A percentile compares a stretch with the other conserved stretches of the same genome.
These are phyloP conservation scores for Mortierella sp. DNA, from an alignment of 371 early-diverging fungal species.

Conservation along the genomic window DNA sequence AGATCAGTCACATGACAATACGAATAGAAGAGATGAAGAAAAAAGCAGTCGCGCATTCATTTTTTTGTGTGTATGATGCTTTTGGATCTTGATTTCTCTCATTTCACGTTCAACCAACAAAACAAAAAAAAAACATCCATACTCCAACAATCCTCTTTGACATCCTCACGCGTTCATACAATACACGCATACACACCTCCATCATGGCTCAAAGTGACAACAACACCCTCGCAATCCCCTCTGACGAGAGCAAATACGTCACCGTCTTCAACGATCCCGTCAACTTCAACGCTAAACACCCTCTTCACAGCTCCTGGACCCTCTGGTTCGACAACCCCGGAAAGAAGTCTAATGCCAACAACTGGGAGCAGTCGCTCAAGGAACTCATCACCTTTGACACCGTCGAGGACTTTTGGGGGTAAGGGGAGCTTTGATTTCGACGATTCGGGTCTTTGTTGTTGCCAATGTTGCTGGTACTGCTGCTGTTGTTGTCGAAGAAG, in stretches of 20 bases:
- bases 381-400: constrained; percentile 88
- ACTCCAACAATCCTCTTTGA: neutral
- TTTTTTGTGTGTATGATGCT: neutral
- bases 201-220: constrained; percentile 43
- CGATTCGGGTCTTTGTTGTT: neutral
- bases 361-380: constrained; percentile 93
- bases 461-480: neutral
- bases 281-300: constrained; percentile 90
- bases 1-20: neutral
- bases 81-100: neutral
- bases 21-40: neutral
- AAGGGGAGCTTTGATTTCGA: constrained; percentile 17
- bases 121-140: neutral
- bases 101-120: neutral
- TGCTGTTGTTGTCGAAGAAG: neutral
- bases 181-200: neutral
- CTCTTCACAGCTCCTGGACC: constrained; percentile 91
- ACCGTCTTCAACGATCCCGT: constrained; percentile 73
- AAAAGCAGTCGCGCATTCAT: constrained; percentile 10
- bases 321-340: constrained; percentile 95
- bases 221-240: constrained; percentile 50
- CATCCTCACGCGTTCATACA: constrained; percentile 2
- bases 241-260: constrained; percentile 44
- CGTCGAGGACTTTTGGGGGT: constrained; percentile 98
- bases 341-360: constrained; percentile 79